phyloP scores from a whole-genome alignment of 768 basidiomycete species.

The Clitopilus hobsonii region DNA sequence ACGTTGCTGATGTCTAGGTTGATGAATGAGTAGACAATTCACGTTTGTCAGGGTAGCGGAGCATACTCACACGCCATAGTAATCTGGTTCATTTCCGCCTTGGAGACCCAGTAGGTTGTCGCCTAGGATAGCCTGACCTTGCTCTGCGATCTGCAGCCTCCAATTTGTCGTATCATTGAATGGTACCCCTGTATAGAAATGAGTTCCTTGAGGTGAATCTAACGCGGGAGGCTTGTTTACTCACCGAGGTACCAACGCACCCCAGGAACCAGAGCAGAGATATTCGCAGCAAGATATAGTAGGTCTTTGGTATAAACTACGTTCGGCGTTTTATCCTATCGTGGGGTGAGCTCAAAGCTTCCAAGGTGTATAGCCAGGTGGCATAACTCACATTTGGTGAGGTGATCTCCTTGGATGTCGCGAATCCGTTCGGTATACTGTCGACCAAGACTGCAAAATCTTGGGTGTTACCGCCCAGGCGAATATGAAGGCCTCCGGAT shows the following conservation, averaged over 20 bases:
- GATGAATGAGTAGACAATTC: background rate
- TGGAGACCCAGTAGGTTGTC: slow-evolving; percentile 62
- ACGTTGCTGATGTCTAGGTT: slow-evolving; percentile 17
- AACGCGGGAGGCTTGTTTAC: background rate
- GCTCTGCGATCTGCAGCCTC: slow-evolving; percentile 48
- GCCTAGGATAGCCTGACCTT: slow-evolving; percentile 60
- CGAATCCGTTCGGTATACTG: slow-evolving; percentile 32
- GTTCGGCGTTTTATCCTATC: slow-evolving; percentile 62
- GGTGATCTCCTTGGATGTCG: slow-evolving; percentile 37
- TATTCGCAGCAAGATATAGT: slow-evolving; percentile 58
- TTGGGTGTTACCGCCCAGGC: slow-evolving; percentile 66
- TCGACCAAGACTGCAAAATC: slow-evolving; percentile 42
- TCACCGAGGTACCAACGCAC: slow-evolving; percentile 61
- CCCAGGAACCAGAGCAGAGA: slow-evolving; percentile 46
- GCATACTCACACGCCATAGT: slow-evolving; percentile 40
- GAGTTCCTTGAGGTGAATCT: background rate
- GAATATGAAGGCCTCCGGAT: slow-evolving; percentile 48
- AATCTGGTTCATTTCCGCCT: slow-evolving; percentile 77
- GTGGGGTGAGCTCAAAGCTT: background rate
- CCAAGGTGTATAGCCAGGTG: background rate
- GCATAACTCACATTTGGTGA: slow-evolving; percentile 25
- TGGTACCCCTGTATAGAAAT: slow-evolving; percentile 34
- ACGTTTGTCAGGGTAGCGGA: slow-evolving; percentile 1
- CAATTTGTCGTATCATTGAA: slow-evolving; percentile 60
- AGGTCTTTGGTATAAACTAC: slow-evolving; percentile 61